Conservation (phyloP, 768 basidiomycete genomes). For the Pleurotus tuber-regium region DNA sequence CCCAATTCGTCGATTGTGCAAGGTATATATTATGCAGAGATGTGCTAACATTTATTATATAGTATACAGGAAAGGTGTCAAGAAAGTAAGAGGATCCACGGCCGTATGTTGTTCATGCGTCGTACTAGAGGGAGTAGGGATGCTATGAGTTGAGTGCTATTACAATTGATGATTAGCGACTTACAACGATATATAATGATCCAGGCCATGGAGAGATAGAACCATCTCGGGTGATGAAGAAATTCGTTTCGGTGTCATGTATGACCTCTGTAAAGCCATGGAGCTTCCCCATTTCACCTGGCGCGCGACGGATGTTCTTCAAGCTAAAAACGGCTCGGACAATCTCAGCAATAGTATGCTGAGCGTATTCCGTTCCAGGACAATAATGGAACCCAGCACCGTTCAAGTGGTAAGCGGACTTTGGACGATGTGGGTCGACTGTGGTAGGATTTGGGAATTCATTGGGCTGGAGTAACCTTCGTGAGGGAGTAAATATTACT, state of each 20-base stretch:
- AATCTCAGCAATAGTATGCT: constrained; percentile 12
- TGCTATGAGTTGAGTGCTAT: background rate
- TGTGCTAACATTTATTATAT: too few species aligned
- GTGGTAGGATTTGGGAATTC: constrained; percentile 40
- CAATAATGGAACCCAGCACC: constrained; percentile 23
- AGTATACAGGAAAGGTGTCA: too few species aligned
- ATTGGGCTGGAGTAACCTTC: constrained; percentile 26
- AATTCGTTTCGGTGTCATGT: constrained; percentile 2
- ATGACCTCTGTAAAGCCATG: constrained; percentile 5
- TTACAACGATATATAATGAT: background rate
- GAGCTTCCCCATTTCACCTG: background rate
- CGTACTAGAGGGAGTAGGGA: background rate
- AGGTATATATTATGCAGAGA: too few species aligned
- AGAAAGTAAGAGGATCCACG: too few species aligned
- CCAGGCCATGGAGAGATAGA: constrained; percentile 1
- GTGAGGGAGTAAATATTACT: background rate
- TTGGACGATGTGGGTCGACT: constrained; percentile 38
- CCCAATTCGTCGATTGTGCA: too few species aligned
- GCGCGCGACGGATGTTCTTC: constrained; percentile 14
- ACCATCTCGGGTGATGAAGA: constrained; percentile 1
- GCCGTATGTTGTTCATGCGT: background rate
- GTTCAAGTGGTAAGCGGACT: constrained; percentile 24
- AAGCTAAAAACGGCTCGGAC: constrained; percentile 13
- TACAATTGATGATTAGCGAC: background rate
- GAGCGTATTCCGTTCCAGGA: constrained; percentile 11